phyloP scores from a whole-genome alignment of 1,139 yeast species.

The Suhomyces maxii region DNA sequence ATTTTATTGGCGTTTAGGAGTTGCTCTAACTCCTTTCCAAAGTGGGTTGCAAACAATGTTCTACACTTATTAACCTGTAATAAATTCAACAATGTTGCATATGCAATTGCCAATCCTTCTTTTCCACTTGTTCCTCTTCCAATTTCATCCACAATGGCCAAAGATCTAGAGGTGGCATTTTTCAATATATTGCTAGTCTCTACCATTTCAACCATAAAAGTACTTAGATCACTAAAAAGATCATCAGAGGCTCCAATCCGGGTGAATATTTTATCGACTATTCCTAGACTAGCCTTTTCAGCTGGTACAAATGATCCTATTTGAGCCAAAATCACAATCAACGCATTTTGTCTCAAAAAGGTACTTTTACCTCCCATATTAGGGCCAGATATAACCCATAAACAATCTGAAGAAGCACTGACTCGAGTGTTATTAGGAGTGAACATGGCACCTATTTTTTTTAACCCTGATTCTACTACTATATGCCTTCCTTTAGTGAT shows the following conservation, averaged over 20 bases:
- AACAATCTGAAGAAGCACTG: constrained; percentile 14
- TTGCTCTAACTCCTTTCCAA: constrained; percentile 64
- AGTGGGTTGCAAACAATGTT: constrained; percentile 91
- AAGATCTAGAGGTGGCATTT: constrained; percentile 72
- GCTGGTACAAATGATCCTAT: constrained; percentile 93
- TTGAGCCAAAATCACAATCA: constrained; percentile 82
- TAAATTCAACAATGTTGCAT: constrained; percentile 68
- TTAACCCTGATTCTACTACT: constrained; percentile 82
- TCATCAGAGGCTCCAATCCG: constrained; percentile 93
- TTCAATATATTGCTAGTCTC: constrained; percentile 80
- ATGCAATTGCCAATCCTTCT: constrained; percentile 91
- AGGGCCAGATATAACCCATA: constrained; percentile 90
- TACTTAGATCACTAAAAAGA: constrained; percentile 78
- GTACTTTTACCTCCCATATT: constrained; percentile 99
- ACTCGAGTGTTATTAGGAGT: constrained; percentile 58
- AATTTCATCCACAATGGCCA: constrained; percentile 92
- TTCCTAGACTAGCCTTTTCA: constrained; percentile 62
- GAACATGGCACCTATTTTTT: constrained; percentile 51
- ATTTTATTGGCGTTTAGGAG: constrained; percentile 26
- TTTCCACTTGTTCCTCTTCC: constrained; percentile 92
- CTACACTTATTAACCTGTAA: constrained; percentile 61
- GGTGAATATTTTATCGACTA: constrained; percentile 84
- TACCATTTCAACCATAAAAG: constrained; percentile 98
- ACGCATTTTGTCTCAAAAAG: constrained; percentile 81
- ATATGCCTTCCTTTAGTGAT: constrained; percentile 72